phyloP scores from a whole-genome alignment of 2,329 filamentous ascomycete species.

The Beauveria caledonica region DNA sequence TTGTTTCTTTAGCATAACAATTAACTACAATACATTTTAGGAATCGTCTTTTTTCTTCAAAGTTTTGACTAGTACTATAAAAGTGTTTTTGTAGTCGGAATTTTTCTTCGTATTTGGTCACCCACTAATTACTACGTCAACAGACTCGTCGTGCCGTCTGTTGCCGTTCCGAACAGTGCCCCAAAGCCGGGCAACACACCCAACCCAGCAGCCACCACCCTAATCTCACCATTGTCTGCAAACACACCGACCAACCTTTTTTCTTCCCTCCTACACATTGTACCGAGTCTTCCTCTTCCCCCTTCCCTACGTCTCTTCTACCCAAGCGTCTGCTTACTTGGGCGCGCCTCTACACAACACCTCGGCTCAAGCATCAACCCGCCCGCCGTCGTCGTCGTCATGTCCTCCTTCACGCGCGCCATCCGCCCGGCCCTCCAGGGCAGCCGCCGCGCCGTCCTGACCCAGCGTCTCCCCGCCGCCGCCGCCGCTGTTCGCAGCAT shows the following conservation, averaged over 20 bases:
- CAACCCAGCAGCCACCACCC: constrained; percentile 3
- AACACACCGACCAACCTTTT: background rate
- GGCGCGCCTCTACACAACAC: background rate
- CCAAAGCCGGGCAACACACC: background rate
- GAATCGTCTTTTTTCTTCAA: too few species aligned
- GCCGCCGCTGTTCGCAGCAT: background rate
- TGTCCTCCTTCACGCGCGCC: constrained; percentile 43
- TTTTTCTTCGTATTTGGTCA: too few species aligned
- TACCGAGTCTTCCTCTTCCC: background rate
- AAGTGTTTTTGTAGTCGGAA: too few species aligned
- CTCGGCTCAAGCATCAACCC: background rate
- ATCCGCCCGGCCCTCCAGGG: constrained; percentile 44
- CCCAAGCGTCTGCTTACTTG: constrained; percentile 4
- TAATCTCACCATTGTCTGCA: constrained; percentile 1
- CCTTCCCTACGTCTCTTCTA: background rate
- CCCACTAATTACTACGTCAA: too few species aligned
- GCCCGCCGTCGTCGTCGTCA: constrained; percentile 23
- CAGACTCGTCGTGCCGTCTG: background rate
- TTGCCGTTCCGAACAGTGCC: background rate
- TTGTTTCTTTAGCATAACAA: too few species aligned
- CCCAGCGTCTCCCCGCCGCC: constrained; percentile 21
- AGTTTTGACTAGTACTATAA: too few species aligned
- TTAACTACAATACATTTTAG: too few species aligned
- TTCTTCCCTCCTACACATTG: background rate
- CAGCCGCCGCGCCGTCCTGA: constrained; percentile 33